Conservation (phyloP, 176 grass and related monocot species). For the Hordeum marinum region DNA sequence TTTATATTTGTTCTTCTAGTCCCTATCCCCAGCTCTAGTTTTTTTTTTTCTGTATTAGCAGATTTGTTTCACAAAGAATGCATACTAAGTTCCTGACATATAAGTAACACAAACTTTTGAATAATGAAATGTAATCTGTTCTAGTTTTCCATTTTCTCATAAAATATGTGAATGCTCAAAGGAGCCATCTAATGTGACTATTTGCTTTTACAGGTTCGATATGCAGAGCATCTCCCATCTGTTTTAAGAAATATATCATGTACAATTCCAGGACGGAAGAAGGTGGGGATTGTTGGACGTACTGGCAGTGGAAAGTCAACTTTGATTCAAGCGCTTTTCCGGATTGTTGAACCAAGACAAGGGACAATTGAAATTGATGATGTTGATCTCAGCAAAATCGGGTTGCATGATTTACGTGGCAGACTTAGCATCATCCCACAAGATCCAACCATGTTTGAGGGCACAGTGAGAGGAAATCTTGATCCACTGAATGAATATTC, state of each 20-base stretch:
- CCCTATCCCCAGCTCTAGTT: too few species aligned
- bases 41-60: not conserved
- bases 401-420: slow-evolving; percentile 79
- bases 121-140: not conserved
- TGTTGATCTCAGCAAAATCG: slow-evolving; percentile 87
- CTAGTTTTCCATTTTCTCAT: too few species aligned
- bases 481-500: slow-evolving; percentile 80
- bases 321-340: slow-evolving; percentile 84
- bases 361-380: slow-evolving; percentile 81
- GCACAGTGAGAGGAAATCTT: slow-evolving; percentile 84
- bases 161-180: not conserved
- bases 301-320: slow-evolving; percentile 95
- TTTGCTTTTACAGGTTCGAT: slow-evolving; percentile 69
- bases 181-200: slow-evolving; percentile 13
- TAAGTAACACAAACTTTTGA: not conserved
- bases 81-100: not conserved
- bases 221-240: slow-evolving; percentile 91
- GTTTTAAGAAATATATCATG: slow-evolving; percentile 88
- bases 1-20: too few species aligned
- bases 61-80: not conserved
- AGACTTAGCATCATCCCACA: slow-evolving; percentile 95
- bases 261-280: slow-evolving; percentile 82
- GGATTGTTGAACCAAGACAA: slow-evolving; percentile 72
- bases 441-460: slow-evolving; percentile 90
- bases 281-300: slow-evolving; percentile 89